phyloP scores from a whole-genome alignment of 2,329 filamentous ascomycete species.

The Penicillium sclerotiorum region DNA sequence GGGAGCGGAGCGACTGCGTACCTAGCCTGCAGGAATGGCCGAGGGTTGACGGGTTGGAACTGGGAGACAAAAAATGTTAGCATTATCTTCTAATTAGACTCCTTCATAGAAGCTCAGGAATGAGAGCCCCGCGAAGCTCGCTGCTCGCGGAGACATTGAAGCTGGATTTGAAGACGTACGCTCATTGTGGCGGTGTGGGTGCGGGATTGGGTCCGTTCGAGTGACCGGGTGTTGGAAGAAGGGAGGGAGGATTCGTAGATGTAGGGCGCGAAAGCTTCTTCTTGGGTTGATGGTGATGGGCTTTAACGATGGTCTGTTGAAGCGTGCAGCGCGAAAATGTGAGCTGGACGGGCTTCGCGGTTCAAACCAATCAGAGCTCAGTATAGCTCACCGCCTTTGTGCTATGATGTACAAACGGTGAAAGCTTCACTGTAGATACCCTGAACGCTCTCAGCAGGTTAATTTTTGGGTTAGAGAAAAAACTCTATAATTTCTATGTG shows the following conservation, averaged over 20 bases:
- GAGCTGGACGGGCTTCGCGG: slow-evolving; percentile 28
- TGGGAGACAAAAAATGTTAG: slow-evolving; percentile 32
- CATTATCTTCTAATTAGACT: background rate
- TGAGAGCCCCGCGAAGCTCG: background rate
- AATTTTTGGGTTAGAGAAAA: no score
- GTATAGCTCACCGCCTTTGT: slow-evolving; percentile 28
- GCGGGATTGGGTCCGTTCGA: slow-evolving; percentile 1
- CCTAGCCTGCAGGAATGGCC: slow-evolving; percentile 93
- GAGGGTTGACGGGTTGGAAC: slow-evolving; percentile 95
- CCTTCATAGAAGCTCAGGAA: background rate
- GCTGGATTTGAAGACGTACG: slow-evolving; percentile 25
- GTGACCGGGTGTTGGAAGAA: background rate
- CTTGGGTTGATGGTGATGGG: slow-evolving; percentile 16
- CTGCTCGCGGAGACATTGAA: background rate
- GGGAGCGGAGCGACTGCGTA: slow-evolving; percentile 52
- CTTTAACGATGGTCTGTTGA: slow-evolving; percentile 17
- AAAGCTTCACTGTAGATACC: background rate
- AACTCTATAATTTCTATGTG: no score
- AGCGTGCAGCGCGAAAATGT: slow-evolving; percentile 38
- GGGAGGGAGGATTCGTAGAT: background rate
- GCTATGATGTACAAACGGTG: background rate
- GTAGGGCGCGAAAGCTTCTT: slow-evolving; percentile 4
- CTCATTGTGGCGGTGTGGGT: slow-evolving; percentile 31
- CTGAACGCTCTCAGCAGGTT: no score
- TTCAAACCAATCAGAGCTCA: slow-evolving; percentile 28